phyloP scores from a whole-genome alignment of 352 stramenopile species.

The Globisporangium splendens region DNA sequence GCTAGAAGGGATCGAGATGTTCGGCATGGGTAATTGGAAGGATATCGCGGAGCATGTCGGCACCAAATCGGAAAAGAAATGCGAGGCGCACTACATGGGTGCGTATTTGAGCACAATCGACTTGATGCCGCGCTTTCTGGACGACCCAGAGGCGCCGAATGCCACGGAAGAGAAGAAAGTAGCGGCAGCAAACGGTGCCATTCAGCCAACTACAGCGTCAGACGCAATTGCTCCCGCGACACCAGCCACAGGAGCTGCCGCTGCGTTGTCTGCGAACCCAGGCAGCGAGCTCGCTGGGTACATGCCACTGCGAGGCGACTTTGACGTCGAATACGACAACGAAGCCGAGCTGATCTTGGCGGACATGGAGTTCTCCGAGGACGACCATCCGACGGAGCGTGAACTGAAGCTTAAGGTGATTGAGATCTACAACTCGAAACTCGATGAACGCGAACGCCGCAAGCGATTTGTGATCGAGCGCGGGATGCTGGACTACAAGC shows the following conservation, averaged over 20 bases:
- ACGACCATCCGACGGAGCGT: slow-evolving; percentile 84
- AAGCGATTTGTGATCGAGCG: slow-evolving; percentile 92
- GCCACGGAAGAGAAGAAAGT: slow-evolving; percentile 24
- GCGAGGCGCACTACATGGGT: slow-evolving; percentile 86
- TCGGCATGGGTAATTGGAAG: slow-evolving; percentile 97
- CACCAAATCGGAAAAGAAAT: slow-evolving; percentile 87
- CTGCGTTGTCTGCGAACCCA: slow-evolving; percentile 1
- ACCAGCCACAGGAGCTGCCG: slow-evolving; percentile 24
- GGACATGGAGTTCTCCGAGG: slow-evolving; percentile 95
- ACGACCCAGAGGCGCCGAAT: slow-evolving; percentile 27
- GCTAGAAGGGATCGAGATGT: slow-evolving; percentile 94
- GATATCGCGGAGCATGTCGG: slow-evolving; percentile 87
- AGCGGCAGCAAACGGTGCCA: slow-evolving; percentile 15
- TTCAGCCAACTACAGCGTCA: not conserved
- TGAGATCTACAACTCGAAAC: slow-evolving; percentile 95
- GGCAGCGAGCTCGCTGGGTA: slow-evolving; percentile 85
- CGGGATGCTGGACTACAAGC: slow-evolving; percentile 92
- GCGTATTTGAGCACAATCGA: slow-evolving; percentile 67
- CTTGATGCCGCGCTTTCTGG: slow-evolving; percentile 61
- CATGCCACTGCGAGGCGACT: slow-evolving; percentile 95
- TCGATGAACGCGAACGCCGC: slow-evolving; percentile 90
- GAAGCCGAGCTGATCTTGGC: slow-evolving; percentile 94
- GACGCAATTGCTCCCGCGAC: slow-evolving; percentile 18
- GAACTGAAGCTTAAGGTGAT: slow-evolving; percentile 96
- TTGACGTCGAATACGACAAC: slow-evolving; percentile 98